Evolutionary conservation across 2,329 filamentous ascomycete species (phyloP), one percentile per base, ranked within the genome.

Genomic region (Xylariaceae sp.): DNA sequence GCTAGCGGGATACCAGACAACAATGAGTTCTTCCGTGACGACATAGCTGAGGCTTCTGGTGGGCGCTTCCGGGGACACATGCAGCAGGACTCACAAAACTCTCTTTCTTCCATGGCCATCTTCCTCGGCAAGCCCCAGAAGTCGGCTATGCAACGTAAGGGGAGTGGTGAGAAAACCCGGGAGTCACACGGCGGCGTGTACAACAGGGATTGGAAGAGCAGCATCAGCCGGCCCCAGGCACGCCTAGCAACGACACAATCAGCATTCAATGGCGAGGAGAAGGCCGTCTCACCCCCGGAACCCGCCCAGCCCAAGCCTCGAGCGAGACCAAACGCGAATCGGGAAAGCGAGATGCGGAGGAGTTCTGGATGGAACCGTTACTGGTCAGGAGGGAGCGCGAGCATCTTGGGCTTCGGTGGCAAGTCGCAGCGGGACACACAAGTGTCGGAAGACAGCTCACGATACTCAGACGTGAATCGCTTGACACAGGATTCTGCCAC

Each of bases 311-410:
- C 55, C 16, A 53, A 54, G 26, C 65, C 65, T 41, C 65, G 61
- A 40, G 56, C 58, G 28, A 46, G 59, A 54, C 44, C 58, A 45
- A 42, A 64, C 39, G 44, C 53, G 45, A 46, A 62, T 31, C 49
- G 52, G 36, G 57, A 71, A 34, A 70, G 67, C 34, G 63, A 62
- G 31, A 64, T 68, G 14, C 70, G 78, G 39, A 71, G 77, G 54
- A 85, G 81, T 51, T 86, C 82, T 3, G 82, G 82, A 33, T 88
- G 83, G 83, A 86, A 85, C 59, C 69, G 77, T 37, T 88, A 87
- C 62, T 88, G 84, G 75, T 85, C 82, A 11, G 82, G 81, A 35
- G 83, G 83, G 37, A 84, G 81, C 49, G 74, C 80, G 40, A 81
- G 82, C 53, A 74, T 83, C 16, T 66, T 85, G 6, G 79, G 78